Percentiles rank a stretch among this genome's conserved stretches.
phyloP scores from a whole-genome alignment of 345 rosid species.

The Anastatica hierochuntica region DNA sequence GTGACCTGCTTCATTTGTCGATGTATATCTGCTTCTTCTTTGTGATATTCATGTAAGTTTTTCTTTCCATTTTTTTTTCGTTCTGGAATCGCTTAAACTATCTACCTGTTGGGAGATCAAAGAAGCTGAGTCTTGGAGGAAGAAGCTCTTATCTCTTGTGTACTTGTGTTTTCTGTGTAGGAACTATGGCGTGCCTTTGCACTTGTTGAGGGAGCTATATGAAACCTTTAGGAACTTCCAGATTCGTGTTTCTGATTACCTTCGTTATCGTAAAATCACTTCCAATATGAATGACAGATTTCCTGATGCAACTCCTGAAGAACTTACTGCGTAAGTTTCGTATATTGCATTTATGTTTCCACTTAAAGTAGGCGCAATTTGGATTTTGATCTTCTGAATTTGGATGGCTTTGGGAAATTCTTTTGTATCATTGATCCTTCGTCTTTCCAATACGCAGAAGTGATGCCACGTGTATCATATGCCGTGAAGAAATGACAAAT shows the following conservation, averaged over 20 bases:
- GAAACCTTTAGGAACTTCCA: constrained; percentile 95
- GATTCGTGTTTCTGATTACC: constrained; percentile 84
- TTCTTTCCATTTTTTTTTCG: not conserved
- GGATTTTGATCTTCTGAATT: not conserved
- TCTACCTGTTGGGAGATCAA: not conserved
- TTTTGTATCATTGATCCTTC: not conserved
- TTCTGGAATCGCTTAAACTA: not conserved
- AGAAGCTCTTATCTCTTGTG: not conserved
- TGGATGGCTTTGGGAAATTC: not conserved
- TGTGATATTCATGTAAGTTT: constrained; percentile 88
- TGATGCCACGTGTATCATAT: constrained; percentile 90
- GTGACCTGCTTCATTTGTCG: constrained; percentile 94
- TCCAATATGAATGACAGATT: constrained; percentile 96
- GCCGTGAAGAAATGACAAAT: constrained; percentile 97
- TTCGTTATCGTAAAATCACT: constrained; percentile 86
- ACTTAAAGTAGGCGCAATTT: not conserved
- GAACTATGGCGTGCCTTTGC: constrained; percentile 96
- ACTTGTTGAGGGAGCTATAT: constrained; percentile 87
- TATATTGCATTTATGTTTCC: not conserved
- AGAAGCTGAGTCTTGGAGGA: not conserved
- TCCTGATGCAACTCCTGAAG: constrained; percentile 93
- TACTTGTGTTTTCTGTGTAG: constrained; percentile 25
- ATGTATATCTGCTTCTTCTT: constrained; percentile 96
- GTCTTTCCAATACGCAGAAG: constrained; percentile 44
- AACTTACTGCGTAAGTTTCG: constrained; percentile 64